These are phyloP conservation scores for Trichophaea hybrida DNA, from an alignment of 2,329 filamentous ascomycete species.

Conservation along the genomic window DNA sequence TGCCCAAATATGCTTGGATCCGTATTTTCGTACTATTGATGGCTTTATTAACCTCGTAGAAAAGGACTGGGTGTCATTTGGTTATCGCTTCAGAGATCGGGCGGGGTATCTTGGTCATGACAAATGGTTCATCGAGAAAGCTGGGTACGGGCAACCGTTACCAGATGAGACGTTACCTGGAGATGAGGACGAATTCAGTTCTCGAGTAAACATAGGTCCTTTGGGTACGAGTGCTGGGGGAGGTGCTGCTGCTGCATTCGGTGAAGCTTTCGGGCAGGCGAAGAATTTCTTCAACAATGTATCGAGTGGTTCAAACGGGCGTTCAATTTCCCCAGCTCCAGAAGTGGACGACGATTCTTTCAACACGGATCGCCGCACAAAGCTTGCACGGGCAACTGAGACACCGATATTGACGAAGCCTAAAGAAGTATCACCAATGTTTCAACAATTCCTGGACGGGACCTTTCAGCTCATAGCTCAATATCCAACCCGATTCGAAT, in stretches of 20 bases:
- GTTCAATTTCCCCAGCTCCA: slow-evolving; percentile 34
- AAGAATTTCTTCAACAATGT: slow-evolving; percentile 76
- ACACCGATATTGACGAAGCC: slow-evolving; percentile 43
- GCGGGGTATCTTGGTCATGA: slow-evolving; percentile 77
- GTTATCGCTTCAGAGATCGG: slow-evolving; percentile 93
- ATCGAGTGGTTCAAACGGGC: slow-evolving; percentile 39
- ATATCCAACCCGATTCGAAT: slow-evolving; percentile 80
- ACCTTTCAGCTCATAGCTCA: slow-evolving; percentile 82
- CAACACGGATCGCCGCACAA: slow-evolving; percentile 21
- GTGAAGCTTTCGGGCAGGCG: slow-evolving; percentile 69
- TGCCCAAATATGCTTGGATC: slow-evolving; percentile 84
- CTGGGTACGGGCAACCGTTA: slow-evolving; percentile 35
- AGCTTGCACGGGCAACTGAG: slow-evolving; percentile 14
- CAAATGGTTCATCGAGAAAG: slow-evolving; percentile 91
- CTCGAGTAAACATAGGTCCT: slow-evolving; percentile 22
- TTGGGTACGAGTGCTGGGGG: slow-evolving; percentile 28
- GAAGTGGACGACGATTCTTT: slow-evolving; percentile 44
- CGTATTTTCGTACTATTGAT: slow-evolving; percentile 84
- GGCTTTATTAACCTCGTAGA: slow-evolving; percentile 90
- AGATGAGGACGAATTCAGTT: slow-evolving; percentile 30
- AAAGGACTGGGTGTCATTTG: slow-evolving; percentile 96
- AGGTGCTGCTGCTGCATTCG: slow-evolving; percentile 30
- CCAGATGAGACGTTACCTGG: slow-evolving; percentile 18
- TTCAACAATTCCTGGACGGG: slow-evolving; percentile 93
- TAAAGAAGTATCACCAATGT: slow-evolving; percentile 90